A percentile compares a stretch with the other conserved stretches of the same genome.
phyloP scores from a whole-genome alignment of 345 rosid genomes.

The Lepidium didymum region DNA sequence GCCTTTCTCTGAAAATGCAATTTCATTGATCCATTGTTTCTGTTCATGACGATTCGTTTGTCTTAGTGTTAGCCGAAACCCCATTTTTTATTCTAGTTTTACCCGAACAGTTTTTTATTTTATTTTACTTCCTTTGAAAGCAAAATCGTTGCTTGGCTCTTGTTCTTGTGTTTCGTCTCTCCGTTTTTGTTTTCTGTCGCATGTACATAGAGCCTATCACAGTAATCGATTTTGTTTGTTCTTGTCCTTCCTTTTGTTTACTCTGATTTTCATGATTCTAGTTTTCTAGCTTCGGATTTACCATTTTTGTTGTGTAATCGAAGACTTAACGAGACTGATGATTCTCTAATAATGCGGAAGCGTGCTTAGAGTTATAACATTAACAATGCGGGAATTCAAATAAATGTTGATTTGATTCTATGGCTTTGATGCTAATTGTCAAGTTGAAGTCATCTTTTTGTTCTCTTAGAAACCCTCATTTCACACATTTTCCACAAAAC shows the following conservation, averaged over 20 bases:
- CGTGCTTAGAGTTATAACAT: not conserved
- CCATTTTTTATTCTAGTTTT: not conserved
- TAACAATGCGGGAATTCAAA: not conserved
- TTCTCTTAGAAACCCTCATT: not conserved
- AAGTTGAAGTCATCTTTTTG: not conserved
- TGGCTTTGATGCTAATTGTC: not conserved
- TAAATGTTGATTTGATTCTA: not conserved
- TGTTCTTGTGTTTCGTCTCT: not conserved
- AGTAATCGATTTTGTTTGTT: not conserved
- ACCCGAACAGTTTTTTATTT: no score
- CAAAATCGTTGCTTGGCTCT: constrained; percentile 1
- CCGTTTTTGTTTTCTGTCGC: not conserved
- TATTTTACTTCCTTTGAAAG: not conserved
- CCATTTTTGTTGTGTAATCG: not conserved
- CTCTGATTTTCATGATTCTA: not conserved
- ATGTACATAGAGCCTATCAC: not conserved
- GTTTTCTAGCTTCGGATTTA: not conserved
- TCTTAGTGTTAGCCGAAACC: not conserved
- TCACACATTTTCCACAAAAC: constrained; percentile 5
- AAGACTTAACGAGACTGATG: not conserved
- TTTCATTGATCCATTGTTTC: not conserved
- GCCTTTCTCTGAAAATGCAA: not conserved
- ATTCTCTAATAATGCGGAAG: not conserved
- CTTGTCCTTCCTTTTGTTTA: not conserved
- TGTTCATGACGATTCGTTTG: constrained; percentile 5